Evolutionary conservation across 1,284 basidiomycete species (phyloP).

Genomic region (Marasmius sp.): DNA sequence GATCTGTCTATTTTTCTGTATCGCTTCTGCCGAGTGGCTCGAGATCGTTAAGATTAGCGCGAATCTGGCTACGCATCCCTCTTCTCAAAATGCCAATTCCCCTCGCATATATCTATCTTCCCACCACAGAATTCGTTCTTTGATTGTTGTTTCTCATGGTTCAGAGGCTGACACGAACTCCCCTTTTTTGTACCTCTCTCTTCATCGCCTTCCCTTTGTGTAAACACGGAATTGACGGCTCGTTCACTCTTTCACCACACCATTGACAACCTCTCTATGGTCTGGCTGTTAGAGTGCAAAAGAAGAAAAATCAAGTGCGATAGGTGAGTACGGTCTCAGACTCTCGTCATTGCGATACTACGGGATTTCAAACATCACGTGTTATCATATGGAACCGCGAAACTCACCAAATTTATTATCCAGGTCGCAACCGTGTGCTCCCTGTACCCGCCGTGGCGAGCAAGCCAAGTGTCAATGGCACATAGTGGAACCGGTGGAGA

Average conservation of each 20-base stretch:
- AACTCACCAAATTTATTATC: background rate
- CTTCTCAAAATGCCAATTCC: background rate
- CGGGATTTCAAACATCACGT: background rate
- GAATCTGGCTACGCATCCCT: background rate
- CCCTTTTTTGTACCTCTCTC: no score
- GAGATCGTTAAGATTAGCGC: background rate
- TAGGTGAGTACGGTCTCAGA: slow-evolving; percentile 9
- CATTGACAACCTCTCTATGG: background rate
- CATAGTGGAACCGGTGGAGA: slow-evolving; percentile 22
- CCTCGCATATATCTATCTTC: no score
- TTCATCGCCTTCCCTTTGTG: background rate
- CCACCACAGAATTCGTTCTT: no score
- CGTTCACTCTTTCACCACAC: background rate
- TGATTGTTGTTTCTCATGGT: no score
- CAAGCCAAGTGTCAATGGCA: slow-evolving; percentile 23
- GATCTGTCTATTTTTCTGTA: background rate
- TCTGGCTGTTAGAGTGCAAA: slow-evolving; percentile 18
- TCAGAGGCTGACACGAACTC: no score
- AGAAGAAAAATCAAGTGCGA: slow-evolving; percentile 24
- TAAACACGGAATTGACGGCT: background rate
- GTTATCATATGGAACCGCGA: background rate
- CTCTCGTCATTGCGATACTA: background rate
- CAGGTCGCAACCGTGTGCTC: slow-evolving; percentile 20
- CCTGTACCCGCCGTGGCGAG: slow-evolving; percentile 22
- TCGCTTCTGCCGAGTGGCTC: background rate